Evolutionary conservation across 192 early-diverging fungal genomes (phyloP).

Genomic region (Geranomyces michiganensis): DNA sequence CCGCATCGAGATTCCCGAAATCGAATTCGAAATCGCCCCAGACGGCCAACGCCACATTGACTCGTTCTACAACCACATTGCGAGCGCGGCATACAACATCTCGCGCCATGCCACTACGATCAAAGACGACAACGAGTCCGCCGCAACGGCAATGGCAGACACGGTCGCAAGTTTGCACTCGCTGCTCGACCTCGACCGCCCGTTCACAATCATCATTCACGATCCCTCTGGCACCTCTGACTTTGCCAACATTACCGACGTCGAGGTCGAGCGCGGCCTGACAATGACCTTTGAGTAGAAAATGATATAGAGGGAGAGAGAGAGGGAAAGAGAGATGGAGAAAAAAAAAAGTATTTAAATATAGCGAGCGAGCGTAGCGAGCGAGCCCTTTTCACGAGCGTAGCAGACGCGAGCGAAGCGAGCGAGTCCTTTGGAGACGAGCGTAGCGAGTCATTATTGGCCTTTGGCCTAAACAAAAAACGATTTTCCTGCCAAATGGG

Average conservation of each 20-base stretch:
- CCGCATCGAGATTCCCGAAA: slow-evolving; percentile 14
- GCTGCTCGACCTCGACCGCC: slow-evolving; percentile 4
- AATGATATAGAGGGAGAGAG: too few species aligned
- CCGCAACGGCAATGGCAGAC: neutral
- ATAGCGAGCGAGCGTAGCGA: too few species aligned
- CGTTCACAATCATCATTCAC: slow-evolving; percentile 12
- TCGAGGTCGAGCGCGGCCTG: slow-evolving; percentile 14
- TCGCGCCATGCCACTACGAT: neutral
- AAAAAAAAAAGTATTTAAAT: too few species aligned
- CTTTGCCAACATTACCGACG: neutral
- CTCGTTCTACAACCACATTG: slow-evolving; percentile 21
- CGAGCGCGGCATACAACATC: neutral
- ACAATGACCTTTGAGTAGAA: slow-evolving; percentile 14
- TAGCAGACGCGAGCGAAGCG: too few species aligned
- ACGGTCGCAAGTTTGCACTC: neutral
- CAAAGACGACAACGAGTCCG: neutral
- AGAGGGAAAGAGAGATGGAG: too few species aligned
- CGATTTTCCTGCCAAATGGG: too few species aligned
- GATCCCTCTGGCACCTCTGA: slow-evolving; percentile 12
- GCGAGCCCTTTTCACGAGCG: too few species aligned
- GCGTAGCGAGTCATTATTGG: too few species aligned
- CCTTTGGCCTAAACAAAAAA: too few species aligned
- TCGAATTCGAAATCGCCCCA: slow-evolving; percentile 13
- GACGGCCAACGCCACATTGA: slow-evolving; percentile 11
- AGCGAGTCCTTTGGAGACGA: too few species aligned